Conservation (phyloP, 768 basidiomycete species). For the Pleurotus platypus region DNA sequence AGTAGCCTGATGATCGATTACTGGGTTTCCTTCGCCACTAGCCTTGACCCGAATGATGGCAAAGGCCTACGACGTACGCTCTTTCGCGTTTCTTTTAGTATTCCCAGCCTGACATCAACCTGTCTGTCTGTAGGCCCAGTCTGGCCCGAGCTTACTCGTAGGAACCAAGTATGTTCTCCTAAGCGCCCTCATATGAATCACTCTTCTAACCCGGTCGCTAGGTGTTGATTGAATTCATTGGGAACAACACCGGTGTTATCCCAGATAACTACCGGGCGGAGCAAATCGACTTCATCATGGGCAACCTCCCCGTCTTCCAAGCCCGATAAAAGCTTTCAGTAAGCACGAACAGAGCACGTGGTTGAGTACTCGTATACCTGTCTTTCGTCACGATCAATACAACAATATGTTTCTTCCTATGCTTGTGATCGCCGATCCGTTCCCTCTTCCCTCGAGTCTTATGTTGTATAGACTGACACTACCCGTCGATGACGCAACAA, state of each 20-base stretch:
- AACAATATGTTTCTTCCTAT: background rate
- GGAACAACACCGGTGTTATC: background rate
- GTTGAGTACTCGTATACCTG: background rate
- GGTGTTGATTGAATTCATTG: constrained; percentile 3
- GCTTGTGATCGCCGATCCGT: background rate
- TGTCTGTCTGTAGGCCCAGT: background rate
- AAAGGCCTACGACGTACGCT: constrained; percentile 28
- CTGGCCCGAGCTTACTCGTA: background rate
- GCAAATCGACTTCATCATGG: constrained; percentile 3
- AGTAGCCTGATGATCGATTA: constrained; percentile 38
- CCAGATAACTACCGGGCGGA: constrained; percentile 4
- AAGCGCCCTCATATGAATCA: no score
- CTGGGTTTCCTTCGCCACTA: constrained; percentile 44
- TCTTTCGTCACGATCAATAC: background rate
- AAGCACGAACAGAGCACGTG: no score
- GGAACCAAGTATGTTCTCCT: background rate
- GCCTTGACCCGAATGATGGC: constrained; percentile 41
- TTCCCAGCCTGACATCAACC: background rate
- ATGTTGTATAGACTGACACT: background rate
- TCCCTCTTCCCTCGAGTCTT: background rate
- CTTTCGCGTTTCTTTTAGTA: background rate
- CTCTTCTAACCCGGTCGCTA: background rate
- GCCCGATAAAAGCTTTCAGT: background rate
- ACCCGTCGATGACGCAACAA: background rate
- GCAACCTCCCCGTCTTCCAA: constrained; percentile 5